A percentile compares a stretch with the other conserved stretches of the same genome.
phyloP scores from a whole-genome alignment of 257 asterid species.

The Fraxinus anomala region DNA sequence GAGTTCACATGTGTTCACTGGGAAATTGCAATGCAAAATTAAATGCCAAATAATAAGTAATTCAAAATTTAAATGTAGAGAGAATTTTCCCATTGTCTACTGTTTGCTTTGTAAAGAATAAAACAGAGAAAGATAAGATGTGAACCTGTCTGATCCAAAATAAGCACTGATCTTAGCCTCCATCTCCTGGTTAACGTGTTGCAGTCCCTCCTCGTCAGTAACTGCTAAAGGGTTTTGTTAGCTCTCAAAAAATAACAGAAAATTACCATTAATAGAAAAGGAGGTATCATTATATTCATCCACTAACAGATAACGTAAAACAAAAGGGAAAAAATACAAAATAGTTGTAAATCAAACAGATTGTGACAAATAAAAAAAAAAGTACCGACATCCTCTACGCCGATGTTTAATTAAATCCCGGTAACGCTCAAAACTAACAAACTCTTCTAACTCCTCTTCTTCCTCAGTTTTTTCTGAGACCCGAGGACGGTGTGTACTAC shows the following conservation, averaged over 20 bases:
- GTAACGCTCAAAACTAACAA: conserved; percentile 99
- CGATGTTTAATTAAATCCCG: conserved; percentile 99
- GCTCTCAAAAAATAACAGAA: conserved; percentile 19
- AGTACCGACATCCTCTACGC: conserved; percentile 99
- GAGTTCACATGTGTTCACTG: not conserved
- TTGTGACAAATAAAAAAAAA: conserved; percentile 51
- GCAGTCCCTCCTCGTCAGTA: conserved; percentile 85
- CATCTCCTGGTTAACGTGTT: conserved; percentile 80
- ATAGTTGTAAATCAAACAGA: conserved; percentile 18
- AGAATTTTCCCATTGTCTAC: no score
- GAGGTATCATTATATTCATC: conserved; percentile 18
- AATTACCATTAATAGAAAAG: conserved; percentile 2
- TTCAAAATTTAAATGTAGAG: not conserved
- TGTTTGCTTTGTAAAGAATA: not conserved
- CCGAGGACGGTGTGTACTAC: conserved; percentile 61
- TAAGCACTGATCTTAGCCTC: conserved; percentile 81
- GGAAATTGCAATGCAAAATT: conserved; percentile 6
- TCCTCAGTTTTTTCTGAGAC: conserved; percentile 81
- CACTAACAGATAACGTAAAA: conserved; percentile 25
- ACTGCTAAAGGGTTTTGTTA: conserved; percentile 58
- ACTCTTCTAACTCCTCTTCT: conserved; percentile 98
- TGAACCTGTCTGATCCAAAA: conserved; percentile 83
- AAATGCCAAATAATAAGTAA: conserved; percentile 2
- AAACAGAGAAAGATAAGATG: not conserved
- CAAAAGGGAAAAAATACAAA: conserved; percentile 21